Evolutionary conservation across 192 early-diverging fungal genomes (phyloP).

Genomic region (Coemansia sp.): DNA sequence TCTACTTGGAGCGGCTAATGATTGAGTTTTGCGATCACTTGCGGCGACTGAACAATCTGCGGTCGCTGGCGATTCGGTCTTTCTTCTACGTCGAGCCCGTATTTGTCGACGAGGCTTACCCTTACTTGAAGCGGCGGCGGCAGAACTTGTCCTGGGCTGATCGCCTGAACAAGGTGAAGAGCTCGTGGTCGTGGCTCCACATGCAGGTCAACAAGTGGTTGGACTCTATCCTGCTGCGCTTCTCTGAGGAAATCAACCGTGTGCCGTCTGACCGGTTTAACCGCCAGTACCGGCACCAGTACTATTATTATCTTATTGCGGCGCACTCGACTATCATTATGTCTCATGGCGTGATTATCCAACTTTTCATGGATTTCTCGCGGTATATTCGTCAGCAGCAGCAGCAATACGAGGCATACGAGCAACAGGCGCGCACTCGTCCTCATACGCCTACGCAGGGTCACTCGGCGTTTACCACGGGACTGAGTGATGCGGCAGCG

Average conservation of each 20-base stretch:
- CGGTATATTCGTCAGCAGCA: conserved; percentile 42
- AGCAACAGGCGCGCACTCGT: conserved; percentile 1
- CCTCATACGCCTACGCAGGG: conserved; percentile 2
- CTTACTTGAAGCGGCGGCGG: conserved; percentile 37
- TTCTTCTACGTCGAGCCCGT: conserved; percentile 49
- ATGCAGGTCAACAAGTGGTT: conserved; percentile 59
- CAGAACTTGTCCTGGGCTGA: conserved; percentile 43
- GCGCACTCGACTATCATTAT: conserved; percentile 58
- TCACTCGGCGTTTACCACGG: background rate
- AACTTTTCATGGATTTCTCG: conserved; percentile 46
- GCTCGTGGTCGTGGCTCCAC: conserved; percentile 56
- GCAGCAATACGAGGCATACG: conserved; percentile 18
- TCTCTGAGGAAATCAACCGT: conserved; percentile 50
- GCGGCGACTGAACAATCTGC: conserved; percentile 53
- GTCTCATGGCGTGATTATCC: conserved; percentile 53
- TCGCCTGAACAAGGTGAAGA: conserved; percentile 50
- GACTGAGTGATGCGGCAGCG: background rate
- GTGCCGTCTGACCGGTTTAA: conserved; percentile 48
- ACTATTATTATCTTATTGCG: conserved; percentile 56
- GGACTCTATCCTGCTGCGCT: conserved; percentile 50
- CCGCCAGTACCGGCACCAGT: conserved; percentile 41
- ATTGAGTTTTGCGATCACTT: conserved; percentile 57
- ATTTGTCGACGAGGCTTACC: conserved; percentile 52
- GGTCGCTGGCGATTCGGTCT: conserved; percentile 45
- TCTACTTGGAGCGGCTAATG: conserved; percentile 57